Evolutionary conservation across 1,284 basidiomycete species (phyloP), one percentile per base, ranked within the genome.

Genomic region (Ceratobasidium sp.): DNA sequence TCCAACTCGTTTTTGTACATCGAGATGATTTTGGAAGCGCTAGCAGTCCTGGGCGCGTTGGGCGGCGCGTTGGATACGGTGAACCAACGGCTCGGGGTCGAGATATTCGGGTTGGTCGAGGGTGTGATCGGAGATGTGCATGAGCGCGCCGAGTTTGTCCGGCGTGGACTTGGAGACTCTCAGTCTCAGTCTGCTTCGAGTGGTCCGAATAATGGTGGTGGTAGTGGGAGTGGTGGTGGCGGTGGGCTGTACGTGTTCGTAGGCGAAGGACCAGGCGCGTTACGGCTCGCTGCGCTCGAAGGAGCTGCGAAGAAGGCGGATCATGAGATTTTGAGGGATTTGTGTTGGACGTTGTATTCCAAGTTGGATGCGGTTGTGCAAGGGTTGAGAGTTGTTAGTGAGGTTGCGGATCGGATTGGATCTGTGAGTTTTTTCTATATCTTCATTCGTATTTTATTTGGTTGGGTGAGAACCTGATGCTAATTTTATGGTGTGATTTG

Each of bases 301-400:
- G 92, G 92, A 3, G 91, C 91, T 42, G 90, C 90, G 7, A 94
- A 94, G 81, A 89, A 92, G 68, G 86, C 90, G 51, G 93, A 98
- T 84, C 93, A 95, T 80, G 94, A 97, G 82, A 91, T 94, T n/a
- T 85, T 99, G 72, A 90, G 89, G 79, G 98, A 99, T 85, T 88
- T 99, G 51, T 99, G 99, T 85, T 99, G 97, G 97, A 99, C 98
- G 3, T 85, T 98, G 20, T 99, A 96, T 84, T 98, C 97, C 5
- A 99, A 99, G 85, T 85, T 99, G 72, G 94, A 97, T 82, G 98
- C 98, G 26, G 94, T 99, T n/a, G 89, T 95, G 49, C 97, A 99
- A 85, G 95, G 97, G 10, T 89, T 99, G 81, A 89, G 97, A 66
- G 94, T 98, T 1, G 90, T 98, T 0, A 97, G 94, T 83, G 98